phyloP scores from a whole-genome alignment of 441 rosid species.

The Syzygium malaccense region DNA sequence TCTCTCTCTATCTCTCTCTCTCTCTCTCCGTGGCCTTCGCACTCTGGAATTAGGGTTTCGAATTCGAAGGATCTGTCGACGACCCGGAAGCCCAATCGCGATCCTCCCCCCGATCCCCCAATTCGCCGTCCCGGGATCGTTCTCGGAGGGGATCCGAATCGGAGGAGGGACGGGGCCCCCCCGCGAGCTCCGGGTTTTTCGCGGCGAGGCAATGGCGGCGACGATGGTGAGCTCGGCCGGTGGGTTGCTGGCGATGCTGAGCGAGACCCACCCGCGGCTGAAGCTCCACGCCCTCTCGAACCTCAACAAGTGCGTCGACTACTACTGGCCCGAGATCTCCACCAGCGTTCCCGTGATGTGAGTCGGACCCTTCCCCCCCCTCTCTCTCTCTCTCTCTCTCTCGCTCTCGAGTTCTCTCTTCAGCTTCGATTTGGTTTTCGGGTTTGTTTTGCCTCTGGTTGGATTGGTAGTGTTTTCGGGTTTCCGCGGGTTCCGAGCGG shows the following conservation, averaged over 20 bases:
- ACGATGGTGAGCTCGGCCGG: slow-evolving; percentile 86
- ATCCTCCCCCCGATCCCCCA: background rate
- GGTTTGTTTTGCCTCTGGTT: background rate
- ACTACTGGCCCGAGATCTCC: slow-evolving; percentile 97
- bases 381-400: background rate
- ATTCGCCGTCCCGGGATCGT: background rate
- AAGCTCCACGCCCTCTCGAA: slow-evolving; percentile 81
- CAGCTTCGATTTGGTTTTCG: background rate
- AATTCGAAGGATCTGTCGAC: background rate
- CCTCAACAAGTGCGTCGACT: slow-evolving; percentile 83
- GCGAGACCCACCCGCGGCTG: slow-evolving; percentile 71
- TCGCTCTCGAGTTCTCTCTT: background rate
- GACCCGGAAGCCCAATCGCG: background rate
- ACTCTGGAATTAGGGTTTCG: background rate
- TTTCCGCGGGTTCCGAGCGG: background rate
- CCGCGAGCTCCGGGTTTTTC: background rate
- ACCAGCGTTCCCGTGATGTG: slow-evolving; percentile 96
- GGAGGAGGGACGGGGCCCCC: background rate
- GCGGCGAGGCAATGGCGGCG: slow-evolving; percentile 36
- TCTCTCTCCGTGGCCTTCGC: background rate
- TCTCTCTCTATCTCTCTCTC: background rate
- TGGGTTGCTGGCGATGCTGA: slow-evolving; percentile 89
- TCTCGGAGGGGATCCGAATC: background rate
- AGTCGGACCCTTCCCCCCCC: background rate
- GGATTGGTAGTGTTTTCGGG: background rate